Conservation (phyloP, 192 early-diverging fungal species). For the Kappamyces sp. region DNA sequence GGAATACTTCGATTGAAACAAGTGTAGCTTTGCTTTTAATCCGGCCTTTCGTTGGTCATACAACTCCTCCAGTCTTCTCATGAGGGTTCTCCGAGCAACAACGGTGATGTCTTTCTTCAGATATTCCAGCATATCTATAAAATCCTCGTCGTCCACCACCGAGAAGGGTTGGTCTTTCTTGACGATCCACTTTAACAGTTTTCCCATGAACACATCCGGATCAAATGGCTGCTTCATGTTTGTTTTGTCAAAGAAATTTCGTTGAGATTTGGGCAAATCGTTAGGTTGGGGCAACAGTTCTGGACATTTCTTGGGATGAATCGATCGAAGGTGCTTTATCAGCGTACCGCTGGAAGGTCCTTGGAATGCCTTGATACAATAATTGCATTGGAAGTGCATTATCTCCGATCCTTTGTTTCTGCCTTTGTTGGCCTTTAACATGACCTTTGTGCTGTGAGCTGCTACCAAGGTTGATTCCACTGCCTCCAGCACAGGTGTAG, state of each 20-base stretch:
- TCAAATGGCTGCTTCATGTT: constrained; percentile 7
- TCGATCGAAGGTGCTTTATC: background rate
- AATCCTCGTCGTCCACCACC: background rate
- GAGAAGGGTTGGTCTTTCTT: background rate
- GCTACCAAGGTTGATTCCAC: too few species aligned
- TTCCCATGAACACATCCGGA: background rate
- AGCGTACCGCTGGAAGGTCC: background rate
- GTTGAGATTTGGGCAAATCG: background rate
- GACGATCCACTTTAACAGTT: constrained; percentile 4
- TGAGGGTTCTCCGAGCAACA: background rate
- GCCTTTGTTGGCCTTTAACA: too few species aligned
- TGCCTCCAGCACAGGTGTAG: too few species aligned
- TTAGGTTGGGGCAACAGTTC: background rate
- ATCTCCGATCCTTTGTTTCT: too few species aligned
- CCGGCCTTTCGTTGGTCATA: background rate
- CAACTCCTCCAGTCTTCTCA: background rate
- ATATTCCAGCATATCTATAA: constrained; percentile 13
- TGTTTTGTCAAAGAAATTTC: constrained; percentile 7
- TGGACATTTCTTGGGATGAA: background rate
- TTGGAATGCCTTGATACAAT: too few species aligned
- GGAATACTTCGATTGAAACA: constrained; percentile 3
- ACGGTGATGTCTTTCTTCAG: background rate
- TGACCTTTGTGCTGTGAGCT: too few species aligned
- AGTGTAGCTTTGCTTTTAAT: background rate
- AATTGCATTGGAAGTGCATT: too few species aligned